These are phyloP conservation scores for Claviceps digitariae DNA, from an alignment of 2,329 filamentous ascomycete species.

Conservation along the genomic window DNA sequence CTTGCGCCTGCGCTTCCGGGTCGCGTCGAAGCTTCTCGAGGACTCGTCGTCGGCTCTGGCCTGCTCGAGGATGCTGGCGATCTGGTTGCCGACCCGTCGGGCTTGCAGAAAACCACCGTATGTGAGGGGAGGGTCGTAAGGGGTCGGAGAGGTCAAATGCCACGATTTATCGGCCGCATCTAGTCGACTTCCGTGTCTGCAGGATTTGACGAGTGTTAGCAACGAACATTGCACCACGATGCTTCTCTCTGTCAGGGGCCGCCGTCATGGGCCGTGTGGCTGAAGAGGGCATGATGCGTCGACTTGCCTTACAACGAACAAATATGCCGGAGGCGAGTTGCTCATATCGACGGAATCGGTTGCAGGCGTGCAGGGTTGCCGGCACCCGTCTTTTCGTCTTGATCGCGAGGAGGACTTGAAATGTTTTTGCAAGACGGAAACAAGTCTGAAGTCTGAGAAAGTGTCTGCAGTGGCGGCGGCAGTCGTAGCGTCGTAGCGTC, in stretches of 20 bases:
- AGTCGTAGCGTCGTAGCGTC: background rate
- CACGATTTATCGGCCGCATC: conserved; percentile 91
- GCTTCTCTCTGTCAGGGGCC: background rate
- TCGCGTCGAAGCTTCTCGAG: conserved; percentile 10
- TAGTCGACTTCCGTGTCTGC: conserved; percentile 78
- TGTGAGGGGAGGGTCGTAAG: conserved; percentile 89
- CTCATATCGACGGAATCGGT: conserved; percentile 5
- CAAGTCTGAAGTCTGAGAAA: background rate
- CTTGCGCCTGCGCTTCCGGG: conserved; percentile 28
- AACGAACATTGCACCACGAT: background rate
- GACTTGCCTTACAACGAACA: conserved; percentile 30
- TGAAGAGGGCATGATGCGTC: background rate
- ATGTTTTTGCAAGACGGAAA: background rate
- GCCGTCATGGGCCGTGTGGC: background rate
- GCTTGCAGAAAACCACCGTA: conserved; percentile 90
- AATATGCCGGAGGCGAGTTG: conserved; percentile 22
- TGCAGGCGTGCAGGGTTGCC: background rate
- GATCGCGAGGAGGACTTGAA: background rate
- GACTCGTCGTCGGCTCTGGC: conserved; percentile 31
- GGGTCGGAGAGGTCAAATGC: conserved; percentile 84
- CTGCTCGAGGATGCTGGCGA: conserved; percentile 56
- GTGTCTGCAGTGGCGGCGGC: too few relatives aligned
- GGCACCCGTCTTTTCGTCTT: background rate
- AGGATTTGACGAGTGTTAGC: background rate
- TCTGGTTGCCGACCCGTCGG: conserved; percentile 66